Evolutionary conservation across 345 rosid genomes (phyloP).

Genomic region (Dipteronia dyeriana): DNA sequence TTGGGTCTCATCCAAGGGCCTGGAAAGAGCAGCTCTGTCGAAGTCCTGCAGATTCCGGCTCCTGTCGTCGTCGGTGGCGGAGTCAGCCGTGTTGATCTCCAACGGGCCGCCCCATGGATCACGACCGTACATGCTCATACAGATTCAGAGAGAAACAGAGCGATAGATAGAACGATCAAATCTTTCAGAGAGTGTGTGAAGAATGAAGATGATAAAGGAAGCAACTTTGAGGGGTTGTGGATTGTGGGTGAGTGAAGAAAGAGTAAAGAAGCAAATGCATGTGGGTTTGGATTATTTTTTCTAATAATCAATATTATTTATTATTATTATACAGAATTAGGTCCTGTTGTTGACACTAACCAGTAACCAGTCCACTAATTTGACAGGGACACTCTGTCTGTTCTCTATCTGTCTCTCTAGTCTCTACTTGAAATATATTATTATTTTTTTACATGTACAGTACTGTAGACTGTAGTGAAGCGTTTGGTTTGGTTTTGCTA

Average conservation of each 20-base stretch:
- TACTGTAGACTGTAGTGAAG: no score
- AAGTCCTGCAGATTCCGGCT: slow-evolving; percentile 84
- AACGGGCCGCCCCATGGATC: slow-evolving; percentile 99
- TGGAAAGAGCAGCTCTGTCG: slow-evolving; percentile 79
- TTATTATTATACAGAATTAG: neutral
- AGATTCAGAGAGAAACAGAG: neutral
- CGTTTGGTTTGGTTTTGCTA: neutral
- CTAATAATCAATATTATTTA: neutral
- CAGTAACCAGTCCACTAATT: slow-evolving; percentile 25
- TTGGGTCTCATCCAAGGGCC: slow-evolving; percentile 94
- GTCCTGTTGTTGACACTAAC: slow-evolving; percentile 19
- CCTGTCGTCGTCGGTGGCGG: slow-evolving; percentile 95
- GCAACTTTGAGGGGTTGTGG: neutral
- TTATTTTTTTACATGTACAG: no score
- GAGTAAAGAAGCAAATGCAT: neutral
- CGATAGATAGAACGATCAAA: neutral
- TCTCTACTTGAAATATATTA: no score
- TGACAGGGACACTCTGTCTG: slow-evolving; percentile 34
- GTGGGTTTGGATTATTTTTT: neutral
- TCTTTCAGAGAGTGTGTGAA: neutral
- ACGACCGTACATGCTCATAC: slow-evolving; percentile 76
- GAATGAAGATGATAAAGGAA: neutral
- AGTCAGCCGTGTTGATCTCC: slow-evolving; percentile 89
- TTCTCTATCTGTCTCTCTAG: no score
- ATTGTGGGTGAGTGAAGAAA: neutral